A percentile compares a stretch with the other conserved stretches of the same genome.
Conservation (phyloP, 768 basidiomycete genomes). For the Mycena crocata region DNA sequence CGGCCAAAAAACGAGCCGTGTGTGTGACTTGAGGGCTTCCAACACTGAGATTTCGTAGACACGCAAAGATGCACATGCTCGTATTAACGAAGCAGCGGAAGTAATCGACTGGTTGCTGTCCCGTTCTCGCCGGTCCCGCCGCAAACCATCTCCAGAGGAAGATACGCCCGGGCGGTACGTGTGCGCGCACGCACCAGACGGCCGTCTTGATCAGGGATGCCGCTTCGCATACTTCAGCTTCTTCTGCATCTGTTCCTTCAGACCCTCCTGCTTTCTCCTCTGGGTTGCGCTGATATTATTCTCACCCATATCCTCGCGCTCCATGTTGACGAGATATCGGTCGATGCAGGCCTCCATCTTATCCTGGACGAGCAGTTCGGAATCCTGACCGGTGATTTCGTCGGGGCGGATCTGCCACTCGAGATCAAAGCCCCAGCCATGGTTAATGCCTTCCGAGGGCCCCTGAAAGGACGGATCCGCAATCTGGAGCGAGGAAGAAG, state of each 20-base stretch:
- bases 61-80: background rate
- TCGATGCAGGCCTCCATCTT: conserved; percentile 82
- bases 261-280: conserved; percentile 65
- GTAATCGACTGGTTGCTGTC: conserved; percentile 10
- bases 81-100: conserved; percentile 16
- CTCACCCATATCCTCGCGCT: conserved; percentile 64
- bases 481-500: conserved; percentile 51
- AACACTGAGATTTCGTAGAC: background rate
- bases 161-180: too few species aligned
- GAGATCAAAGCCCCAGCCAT: conserved; percentile 89
- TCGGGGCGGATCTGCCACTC: conserved; percentile 67
- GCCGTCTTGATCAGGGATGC: conserved; percentile 6
- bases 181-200: background rate
- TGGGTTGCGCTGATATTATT: conserved; percentile 76
- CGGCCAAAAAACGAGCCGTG: too few species aligned
- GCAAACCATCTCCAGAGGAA: background rate
- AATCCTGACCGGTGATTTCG: conserved; percentile 34
- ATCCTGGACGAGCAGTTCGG: conserved; percentile 56
- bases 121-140: background rate
- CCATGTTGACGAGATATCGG: conserved; percentile 56
- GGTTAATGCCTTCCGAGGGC: conserved; percentile 40
- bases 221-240: conserved; percentile 47
- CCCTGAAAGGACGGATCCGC: conserved; percentile 28
- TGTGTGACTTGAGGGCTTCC: too few species aligned
- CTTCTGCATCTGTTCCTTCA: conserved; percentile 55